Base-by-base conservation (phyloP, 2,329 filamentous ascomycete genomes). In the Colletotrichum graminicola region DNA sequence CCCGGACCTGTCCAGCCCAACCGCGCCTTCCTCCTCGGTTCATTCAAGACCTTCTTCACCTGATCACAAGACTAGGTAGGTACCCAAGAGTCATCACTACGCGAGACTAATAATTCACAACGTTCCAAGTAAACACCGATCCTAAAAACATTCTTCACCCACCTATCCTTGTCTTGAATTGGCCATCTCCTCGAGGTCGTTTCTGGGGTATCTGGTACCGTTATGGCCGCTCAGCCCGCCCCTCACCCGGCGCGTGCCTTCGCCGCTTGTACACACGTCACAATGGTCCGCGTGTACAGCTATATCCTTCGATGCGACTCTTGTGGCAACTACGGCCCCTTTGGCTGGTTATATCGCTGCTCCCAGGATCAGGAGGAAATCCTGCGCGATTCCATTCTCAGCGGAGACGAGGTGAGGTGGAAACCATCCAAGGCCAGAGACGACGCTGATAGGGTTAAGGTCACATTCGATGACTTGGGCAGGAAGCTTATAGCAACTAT, bases 301-400 rank as follows among this genome's bases (percentile, higher is more conserved):
- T 69, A 80, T 26, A 78, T 84, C 36, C 79, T 84, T 57, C 76
- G 79, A 23, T 96, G 93, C 80, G 80, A 85, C 10, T 77, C 84
- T 32, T 96, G 93, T 76, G 82, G 82, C 49, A 81, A 82, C 51
- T 79, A 80, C 1, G 88, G 91, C 0, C 80, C 84, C 21, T 84
- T 91, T 64, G 92, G 92, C 34, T 96, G 92, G 88, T 81, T 96
- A 29, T 96, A 93, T 79, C 84, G 87, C 71, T 96, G 94, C 79
- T 88, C 86, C 16, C 89, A 93, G 77, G 92, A 94, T 75, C 82
- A 82, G 14, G 84, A 88, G 39, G 77, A 76, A 29, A 72, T 78
- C 69, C 77, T 74, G 29, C 74, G 78, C 55, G 80, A 83, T 60
- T 75, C 81, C 57, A 78, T 79, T 11, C 32, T 36, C 41, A 56